Evolutionary conservation across 495 filamentous ascomycete genomes (phyloP), one percentile per base, ranked within the genome.

Genomic region (Ascobolus immersus): DNA sequence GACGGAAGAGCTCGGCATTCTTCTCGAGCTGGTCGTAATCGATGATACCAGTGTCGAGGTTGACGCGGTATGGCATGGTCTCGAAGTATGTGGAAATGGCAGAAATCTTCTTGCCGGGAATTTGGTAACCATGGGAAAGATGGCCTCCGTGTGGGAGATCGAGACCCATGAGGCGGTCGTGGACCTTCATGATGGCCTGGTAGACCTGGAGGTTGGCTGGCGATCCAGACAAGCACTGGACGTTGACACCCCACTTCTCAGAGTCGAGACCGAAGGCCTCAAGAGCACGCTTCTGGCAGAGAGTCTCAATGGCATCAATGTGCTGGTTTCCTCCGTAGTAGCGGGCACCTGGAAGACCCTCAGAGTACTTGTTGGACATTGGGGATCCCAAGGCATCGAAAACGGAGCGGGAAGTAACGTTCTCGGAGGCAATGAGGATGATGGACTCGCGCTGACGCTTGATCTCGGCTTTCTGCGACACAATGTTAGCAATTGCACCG

Each of bases 321-420:
- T 91, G 79, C 63, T 99, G 70, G 61, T 94, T 99, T 45, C 86
- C 86, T 54, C 89, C 89, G 53, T 99, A 99, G 67, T 99, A 99
- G 54, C 86, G 73, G 30, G 89, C 86, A 48, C 86, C 86, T 48
- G 89, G 89, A 58, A 91, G 91, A 45, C 86, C 86, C 62, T 99
- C 86, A 3, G 79, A 90, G 68, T 99, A 99, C 63, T 99, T 99
- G 69, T 99, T 84, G 49, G 73, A 81, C 77, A 82, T 84, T 47
- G 76, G 74, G 24, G 77, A 80, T 42, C 78, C 77, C 32, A 86
- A 67, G 42, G 78, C 77, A 58, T 86, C 78, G 59, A 77, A 84
- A 39, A 86, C 78, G 34, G 77, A 77, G 30, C 74, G 74, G 26
- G 78, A 84, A 21, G 78, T 86, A 50, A 89, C 70, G 57, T 84